Conservation (phyloP, 768 basidiomycete genomes). For the Agrocybe pediades region DNA sequence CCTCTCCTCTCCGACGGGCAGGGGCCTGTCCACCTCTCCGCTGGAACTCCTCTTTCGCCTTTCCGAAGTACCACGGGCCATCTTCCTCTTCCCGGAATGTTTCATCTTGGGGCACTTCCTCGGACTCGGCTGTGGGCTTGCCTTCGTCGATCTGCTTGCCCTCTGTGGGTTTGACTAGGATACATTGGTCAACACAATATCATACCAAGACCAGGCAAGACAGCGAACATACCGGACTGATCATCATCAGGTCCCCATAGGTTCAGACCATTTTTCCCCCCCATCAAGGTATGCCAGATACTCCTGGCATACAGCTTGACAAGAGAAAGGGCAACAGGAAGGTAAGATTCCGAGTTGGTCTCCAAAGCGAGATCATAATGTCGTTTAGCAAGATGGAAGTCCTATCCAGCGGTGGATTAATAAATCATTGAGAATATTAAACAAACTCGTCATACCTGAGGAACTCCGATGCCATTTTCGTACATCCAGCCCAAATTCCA, state of each 20-base stretch:
- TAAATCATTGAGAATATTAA: not conserved
- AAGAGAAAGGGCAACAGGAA: constrained; percentile 84
- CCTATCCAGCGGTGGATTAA: constrained; percentile 45
- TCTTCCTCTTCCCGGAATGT: constrained; percentile 53
- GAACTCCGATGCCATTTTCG: constrained; percentile 92
- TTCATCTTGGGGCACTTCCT: constrained; percentile 34
- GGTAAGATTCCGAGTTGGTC: constrained; percentile 85
- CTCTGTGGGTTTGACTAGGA: constrained; percentile 27
- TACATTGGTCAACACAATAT: constrained; percentile 4
- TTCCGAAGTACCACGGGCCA: constrained; percentile 80
- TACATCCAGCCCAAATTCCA: constrained; percentile 99
- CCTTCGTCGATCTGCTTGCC: constrained; percentile 42
- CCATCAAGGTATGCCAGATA: constrained; percentile 78
- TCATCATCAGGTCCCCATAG: constrained; percentile 67
- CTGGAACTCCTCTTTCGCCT: constrained; percentile 77
- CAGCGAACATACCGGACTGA: constrained; percentile 35
- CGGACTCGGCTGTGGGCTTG: constrained; percentile 25
- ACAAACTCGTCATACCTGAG: constrained; percentile 54
- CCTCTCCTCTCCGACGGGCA: constrained; percentile 41
- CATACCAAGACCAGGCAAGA: not conserved
- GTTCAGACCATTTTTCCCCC: constrained; percentile 67
- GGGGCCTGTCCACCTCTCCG: constrained; percentile 45
- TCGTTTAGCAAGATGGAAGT: constrained; percentile 95
- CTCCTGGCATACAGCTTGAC: constrained; percentile 81
- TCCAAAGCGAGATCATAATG: constrained; percentile 92